phyloP scores from a whole-genome alignment of 2,329 filamentous ascomycete genomes.

The Camillea tinctor region DNA sequence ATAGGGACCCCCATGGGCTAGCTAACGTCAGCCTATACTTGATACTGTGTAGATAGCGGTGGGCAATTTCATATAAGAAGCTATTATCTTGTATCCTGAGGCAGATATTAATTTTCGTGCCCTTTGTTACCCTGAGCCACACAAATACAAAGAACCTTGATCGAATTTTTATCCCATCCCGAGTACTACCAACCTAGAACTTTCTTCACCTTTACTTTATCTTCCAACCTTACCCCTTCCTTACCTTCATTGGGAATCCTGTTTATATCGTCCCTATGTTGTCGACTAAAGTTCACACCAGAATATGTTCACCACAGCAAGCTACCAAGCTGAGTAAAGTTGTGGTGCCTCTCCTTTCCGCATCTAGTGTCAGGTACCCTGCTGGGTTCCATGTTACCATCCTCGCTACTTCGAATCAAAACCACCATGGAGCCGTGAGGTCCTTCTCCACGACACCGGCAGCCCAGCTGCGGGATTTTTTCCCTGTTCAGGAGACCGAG shows the following conservation, averaged over 20 bases:
- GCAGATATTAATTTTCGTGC: not conserved
- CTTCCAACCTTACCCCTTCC: constrained; percentile 3
- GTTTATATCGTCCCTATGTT: constrained; percentile 26
- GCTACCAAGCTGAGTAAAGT: constrained; percentile 28
- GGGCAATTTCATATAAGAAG: not conserved
- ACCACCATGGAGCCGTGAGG: constrained; percentile 28
- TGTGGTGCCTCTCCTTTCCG: constrained; percentile 23
- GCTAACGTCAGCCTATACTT: not conserved
- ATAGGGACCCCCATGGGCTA: not conserved
- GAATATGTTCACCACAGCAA: constrained; percentile 32
- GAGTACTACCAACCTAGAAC: not conserved
- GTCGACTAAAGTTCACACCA: constrained; percentile 29
- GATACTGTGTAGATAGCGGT: not conserved
- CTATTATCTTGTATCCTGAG: not conserved
- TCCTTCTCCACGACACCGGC: constrained; percentile 51
- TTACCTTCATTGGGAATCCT: constrained; percentile 3
- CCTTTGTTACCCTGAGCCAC: not conserved
- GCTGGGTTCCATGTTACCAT: constrained; percentile 31
- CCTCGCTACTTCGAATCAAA: constrained; percentile 22
- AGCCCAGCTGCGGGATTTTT: constrained; percentile 55
- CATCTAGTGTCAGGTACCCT: constrained; percentile 19
- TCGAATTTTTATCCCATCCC: not conserved
- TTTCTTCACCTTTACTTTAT: not conserved
- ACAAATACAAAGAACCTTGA: not conserved
- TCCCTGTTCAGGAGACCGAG: constrained; percentile 59